Conservation (phyloP, 176 grass and related monocot species). For the Raddia guianensis region DNA sequence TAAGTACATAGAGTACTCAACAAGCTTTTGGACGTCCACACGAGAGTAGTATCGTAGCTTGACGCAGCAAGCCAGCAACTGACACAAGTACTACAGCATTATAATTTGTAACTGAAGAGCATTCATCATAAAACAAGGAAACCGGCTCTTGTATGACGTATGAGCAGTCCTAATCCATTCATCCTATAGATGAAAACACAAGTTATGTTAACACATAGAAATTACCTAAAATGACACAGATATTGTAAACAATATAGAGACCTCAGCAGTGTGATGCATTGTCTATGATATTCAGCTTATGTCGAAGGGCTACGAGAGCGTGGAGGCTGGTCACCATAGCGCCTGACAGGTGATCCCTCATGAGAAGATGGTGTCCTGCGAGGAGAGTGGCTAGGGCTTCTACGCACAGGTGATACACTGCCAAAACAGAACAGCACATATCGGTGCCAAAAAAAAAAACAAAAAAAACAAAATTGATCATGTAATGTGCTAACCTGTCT, state of each 20-base stretch:
- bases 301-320: conserved; percentile 47
- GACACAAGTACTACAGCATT: conserved; percentile 11
- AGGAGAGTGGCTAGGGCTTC: conserved; percentile 61
- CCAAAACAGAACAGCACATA: background rate
- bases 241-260: conserved; percentile 8
- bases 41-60: conserved; percentile 13
- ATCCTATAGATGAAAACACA: conserved; percentile 26
- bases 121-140: conserved; percentile 12
- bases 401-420: conserved; percentile 61
- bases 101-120: background rate
- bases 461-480: background rate
- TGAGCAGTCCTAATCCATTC: conserved; percentile 3
- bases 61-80: conserved; percentile 49
- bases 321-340: conserved; percentile 31
- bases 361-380: conserved; percentile 46
- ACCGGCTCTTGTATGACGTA: conserved; percentile 9
- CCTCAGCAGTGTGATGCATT: conserved; percentile 27
- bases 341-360: conserved; percentile 46
- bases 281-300: conserved; percentile 29
- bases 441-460: background rate
- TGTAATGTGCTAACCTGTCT: conserved; percentile 49
- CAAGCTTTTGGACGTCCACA: conserved; percentile 41
- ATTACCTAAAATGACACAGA: background rate
- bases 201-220: background rate
- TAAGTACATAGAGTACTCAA: conserved; percentile 48